A percentile compares a stretch with the other conserved stretches of the same genome.
Evolutionary conservation across 768 basidiomycete species (phyloP).

Genomic region (Psilocybe sp.): DNA sequence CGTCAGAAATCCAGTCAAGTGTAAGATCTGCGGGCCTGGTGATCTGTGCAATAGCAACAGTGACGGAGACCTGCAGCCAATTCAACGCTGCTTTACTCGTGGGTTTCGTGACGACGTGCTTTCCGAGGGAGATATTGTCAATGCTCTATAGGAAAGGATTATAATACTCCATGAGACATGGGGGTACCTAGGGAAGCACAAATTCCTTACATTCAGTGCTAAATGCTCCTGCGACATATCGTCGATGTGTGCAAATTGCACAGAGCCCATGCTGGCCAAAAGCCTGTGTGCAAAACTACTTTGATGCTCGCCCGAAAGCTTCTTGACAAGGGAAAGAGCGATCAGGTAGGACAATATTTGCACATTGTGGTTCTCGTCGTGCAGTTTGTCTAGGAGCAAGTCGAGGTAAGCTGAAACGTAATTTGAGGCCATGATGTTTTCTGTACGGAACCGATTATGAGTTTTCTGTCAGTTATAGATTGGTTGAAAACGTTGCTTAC

Average conservation of each 20-base stretch:
- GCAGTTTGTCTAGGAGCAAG: conserved; percentile 49
- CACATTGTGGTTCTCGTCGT: conserved; percentile 46
- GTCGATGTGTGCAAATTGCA: conserved; percentile 44
- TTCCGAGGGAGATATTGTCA: conserved; percentile 41
- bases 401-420: conserved; percentile 40
- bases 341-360: conserved; percentile 61
- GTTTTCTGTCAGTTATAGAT: neutral
- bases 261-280: conserved; percentile 43
- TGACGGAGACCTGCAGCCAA: conserved; percentile 56
- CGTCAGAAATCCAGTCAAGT: conserved; percentile 52
- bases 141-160: conserved; percentile 34
- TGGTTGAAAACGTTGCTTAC: conserved; percentile 34
- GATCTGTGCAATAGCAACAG: conserved; percentile 50
- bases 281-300: conserved; percentile 49
- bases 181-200: neutral
- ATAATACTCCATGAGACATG: conserved; percentile 2
- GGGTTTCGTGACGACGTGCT: conserved; percentile 55
- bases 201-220: conserved; percentile 26
- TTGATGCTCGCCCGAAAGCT: conserved; percentile 56
- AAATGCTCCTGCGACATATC: conserved; percentile 32
- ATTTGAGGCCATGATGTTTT: conserved; percentile 59
- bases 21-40: conserved; percentile 36
- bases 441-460: conserved; percentile 31
- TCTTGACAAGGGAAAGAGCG: conserved; percentile 55
- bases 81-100: conserved; percentile 51